These are phyloP conservation scores for Crithidia thermophila DNA, from an alignment of 208 protist genomes.

Conservation along the genomic window DNA sequence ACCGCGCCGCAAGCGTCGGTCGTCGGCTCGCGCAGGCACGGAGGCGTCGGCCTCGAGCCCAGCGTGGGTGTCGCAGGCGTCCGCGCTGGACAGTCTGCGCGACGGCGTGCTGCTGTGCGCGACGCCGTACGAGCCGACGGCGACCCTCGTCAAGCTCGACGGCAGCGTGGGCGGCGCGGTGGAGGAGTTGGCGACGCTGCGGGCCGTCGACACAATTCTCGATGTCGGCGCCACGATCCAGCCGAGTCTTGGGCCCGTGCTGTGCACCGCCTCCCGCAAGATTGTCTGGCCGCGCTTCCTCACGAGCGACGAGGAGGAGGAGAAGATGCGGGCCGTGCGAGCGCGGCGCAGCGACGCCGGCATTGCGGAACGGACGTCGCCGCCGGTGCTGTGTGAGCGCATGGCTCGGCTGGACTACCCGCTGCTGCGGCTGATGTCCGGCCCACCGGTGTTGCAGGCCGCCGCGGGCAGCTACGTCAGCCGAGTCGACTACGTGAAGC, in stretches of 20 bases:
- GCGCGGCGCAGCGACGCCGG: neutral
- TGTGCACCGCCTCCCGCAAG: slow-evolving; percentile 20
- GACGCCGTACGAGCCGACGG: slow-evolving; percentile 48
- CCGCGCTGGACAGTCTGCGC: slow-evolving; percentile 26
- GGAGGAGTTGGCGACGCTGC: slow-evolving; percentile 25
- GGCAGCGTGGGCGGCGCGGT: slow-evolving; percentile 28
- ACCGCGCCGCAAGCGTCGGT: neutral
- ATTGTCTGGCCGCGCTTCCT: slow-evolving; percentile 7
- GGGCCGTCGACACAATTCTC: slow-evolving; percentile 17
- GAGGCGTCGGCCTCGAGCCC: neutral
- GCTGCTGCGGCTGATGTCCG: slow-evolving; percentile 18
- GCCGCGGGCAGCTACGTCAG: slow-evolving; percentile 7
- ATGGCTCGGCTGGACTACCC: slow-evolving; percentile 9
- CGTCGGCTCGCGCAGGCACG: neutral
- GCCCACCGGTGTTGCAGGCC: slow-evolving; percentile 23
- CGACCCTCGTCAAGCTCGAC: slow-evolving; percentile 40
- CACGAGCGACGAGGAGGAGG: neutral
- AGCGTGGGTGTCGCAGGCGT: slow-evolving; percentile 24
- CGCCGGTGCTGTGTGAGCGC: slow-evolving; percentile 8
- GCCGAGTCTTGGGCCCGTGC: slow-evolving; percentile 8
- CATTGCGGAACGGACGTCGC: slow-evolving; percentile 17
- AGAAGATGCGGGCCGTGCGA: neutral
- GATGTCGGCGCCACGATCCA: slow-evolving; percentile 17
- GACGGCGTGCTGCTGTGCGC: slow-evolving; percentile 55
- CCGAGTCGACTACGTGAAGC: slow-evolving; percentile 23